Evolutionary conservation across 2,329 filamentous ascomycete genomes (phyloP).

Genomic region (Pestalotiopsis sp.): DNA sequence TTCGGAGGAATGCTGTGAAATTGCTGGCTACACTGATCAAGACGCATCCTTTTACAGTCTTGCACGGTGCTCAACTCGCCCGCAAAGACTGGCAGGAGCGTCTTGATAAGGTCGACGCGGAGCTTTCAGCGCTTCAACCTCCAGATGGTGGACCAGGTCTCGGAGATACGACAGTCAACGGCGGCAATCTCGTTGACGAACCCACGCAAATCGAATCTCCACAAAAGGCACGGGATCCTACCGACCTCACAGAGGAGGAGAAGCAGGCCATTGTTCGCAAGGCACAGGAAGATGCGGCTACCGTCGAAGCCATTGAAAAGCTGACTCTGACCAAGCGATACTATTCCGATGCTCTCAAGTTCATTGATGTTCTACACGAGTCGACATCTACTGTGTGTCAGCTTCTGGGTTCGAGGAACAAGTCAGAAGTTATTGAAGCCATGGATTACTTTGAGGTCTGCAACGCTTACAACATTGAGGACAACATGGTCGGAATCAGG

Average conservation of each 20-base stretch:
- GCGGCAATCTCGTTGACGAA: slow-evolving; percentile 77
- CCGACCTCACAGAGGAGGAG: slow-evolving; percentile 77
- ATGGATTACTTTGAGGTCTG: slow-evolving; percentile 98
- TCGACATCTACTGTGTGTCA: slow-evolving; percentile 83
- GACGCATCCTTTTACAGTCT: slow-evolving; percentile 90
- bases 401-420: slow-evolving; percentile 90
- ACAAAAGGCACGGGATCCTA: slow-evolving; percentile 55
- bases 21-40: slow-evolving; percentile 85
- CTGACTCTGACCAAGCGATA: slow-evolving; percentile 87
- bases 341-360: slow-evolving; percentile 89
- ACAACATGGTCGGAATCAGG: slow-evolving; percentile 88
- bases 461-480: slow-evolving; percentile 94
- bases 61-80: slow-evolving; percentile 86
- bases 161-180: slow-evolving; percentile 67
- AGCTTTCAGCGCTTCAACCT: slow-evolving; percentile 80
- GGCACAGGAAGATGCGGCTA: slow-evolving; percentile 84
- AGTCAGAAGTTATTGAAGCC: slow-evolving; percentile 97
- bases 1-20: slow-evolving; percentile 93
- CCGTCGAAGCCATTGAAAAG: slow-evolving; percentile 84
- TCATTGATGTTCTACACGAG: slow-evolving; percentile 88
- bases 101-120: slow-evolving; percentile 79
- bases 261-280: slow-evolving; percentile 74
- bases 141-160: slow-evolving; percentile 75
- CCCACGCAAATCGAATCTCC: slow-evolving; percentile 79
- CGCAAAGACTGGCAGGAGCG: slow-evolving; percentile 84